Percentiles rank a stretch among this genome's conserved stretches.
These are phyloP conservation scores for Phytopythium ostracodes DNA, from an alignment of 352 stramenopile species.

Conservation along the genomic window DNA sequence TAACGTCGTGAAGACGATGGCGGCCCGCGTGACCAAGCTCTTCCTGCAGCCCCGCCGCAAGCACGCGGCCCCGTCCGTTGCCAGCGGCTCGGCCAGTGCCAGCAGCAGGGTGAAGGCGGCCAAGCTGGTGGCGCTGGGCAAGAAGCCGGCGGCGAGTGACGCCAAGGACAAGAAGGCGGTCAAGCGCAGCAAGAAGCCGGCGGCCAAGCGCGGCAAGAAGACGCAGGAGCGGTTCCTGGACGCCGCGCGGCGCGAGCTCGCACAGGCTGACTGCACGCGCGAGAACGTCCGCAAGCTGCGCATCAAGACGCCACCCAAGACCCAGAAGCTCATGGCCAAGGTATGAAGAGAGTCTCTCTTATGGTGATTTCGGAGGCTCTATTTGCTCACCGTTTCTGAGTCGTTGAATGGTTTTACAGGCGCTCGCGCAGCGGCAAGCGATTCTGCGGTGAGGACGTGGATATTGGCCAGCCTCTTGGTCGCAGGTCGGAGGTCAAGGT, in stretches of 20 bases:
- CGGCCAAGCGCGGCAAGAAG: conserved; percentile 14
- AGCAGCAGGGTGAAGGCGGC: conserved; percentile 6
- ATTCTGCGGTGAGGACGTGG: conserved; percentile 23
- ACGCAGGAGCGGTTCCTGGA: conserved; percentile 50
- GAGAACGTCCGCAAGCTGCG: conserved; percentile 69
- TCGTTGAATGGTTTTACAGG: conserved; percentile 15
- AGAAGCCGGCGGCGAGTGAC: conserved; percentile 7
- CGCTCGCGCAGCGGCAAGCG: conserved; percentile 37
- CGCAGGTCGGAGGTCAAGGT: too few species aligned
- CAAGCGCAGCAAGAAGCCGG: conserved; percentile 26
- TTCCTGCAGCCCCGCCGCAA: conserved; percentile 58
- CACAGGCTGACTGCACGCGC: conserved; percentile 41
- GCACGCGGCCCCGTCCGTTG: conserved; percentile 11
- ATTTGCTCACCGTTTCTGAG: neutral
- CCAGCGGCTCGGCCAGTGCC: neutral
- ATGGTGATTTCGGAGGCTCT: too few species aligned
- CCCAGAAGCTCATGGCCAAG: conserved; percentile 63
- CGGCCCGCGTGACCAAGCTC: conserved; percentile 63
- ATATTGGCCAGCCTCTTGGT: neutral
- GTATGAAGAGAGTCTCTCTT: conserved; percentile 14
- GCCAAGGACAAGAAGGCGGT: conserved; percentile 10
- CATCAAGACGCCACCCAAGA: conserved; percentile 47
- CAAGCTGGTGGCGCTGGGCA: conserved; percentile 18
- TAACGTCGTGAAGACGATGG: conserved; percentile 23
- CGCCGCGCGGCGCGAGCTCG: conserved; percentile 42